Evolutionary conservation across 176 grass and related monocot species (phyloP), one percentile per base, ranked within the genome.

Genomic region (Oryza longistaminata): DNA sequence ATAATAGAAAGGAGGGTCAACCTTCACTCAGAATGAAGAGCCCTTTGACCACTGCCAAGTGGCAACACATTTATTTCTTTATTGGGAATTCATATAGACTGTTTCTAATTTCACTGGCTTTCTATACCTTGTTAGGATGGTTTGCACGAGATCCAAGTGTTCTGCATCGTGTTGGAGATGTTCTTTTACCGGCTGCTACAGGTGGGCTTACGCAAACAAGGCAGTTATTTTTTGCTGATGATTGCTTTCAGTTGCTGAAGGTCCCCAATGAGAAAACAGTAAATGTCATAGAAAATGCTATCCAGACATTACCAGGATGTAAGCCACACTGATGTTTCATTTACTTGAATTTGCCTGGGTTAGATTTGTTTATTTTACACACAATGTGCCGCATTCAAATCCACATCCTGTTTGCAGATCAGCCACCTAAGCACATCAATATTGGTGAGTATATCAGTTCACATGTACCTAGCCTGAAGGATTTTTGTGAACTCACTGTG

Each of bases 391-490:
- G 64, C 44, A 82, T 53, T 66, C 27, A 71, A 79, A 76, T 70
- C 60, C 19, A 75, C 71, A 76, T 83, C 35, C 78, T 55, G 65
- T 27, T 42, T 87, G 82, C 91, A 96, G 96, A 88, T 77, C 89
- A 91, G 48, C 70, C 91, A 88, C 27, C 90, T 68, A 96, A 94
- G 88, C 90, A 94, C 92, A 92, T 99, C 62, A 91, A 99, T 79
- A 82, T 99, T 49, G 71, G 88, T 78, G 90, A 91, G 44, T 96
- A 99, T 86, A 92, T 99, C 66, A 83, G 39, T 66, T 75, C 88
- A 50, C 94, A 99, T 94, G 90, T 99, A 73, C 92, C 93, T 72
- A 94, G 91, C 83, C 73, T 99, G 68, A 96, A 96, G 76, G 90
- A 94, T 50, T 99, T 94, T 61, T 85, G 74, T 58, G 88, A 99